Evolutionary conservation across 2,329 filamentous ascomycete genomes (phyloP).

Genomic region (Aspergillus pseudonomiae): DNA sequence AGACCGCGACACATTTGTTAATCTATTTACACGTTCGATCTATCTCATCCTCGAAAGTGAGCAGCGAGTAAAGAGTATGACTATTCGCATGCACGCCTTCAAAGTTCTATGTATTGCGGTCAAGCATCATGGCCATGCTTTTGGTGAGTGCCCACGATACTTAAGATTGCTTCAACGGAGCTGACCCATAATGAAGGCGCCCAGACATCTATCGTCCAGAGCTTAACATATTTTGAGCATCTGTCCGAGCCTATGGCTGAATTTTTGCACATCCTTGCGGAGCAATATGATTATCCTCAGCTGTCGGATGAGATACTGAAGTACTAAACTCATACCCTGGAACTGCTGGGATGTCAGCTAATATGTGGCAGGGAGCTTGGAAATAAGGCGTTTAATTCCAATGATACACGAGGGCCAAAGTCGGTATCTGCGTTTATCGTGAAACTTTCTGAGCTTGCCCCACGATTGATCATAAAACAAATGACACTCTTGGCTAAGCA

Average conservation of each 20-base stretch:
- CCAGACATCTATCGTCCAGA: constrained; percentile 97
- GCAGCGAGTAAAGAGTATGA: constrained; percentile 82
- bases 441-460: constrained; percentile 88
- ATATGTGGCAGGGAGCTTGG: constrained; percentile 70
- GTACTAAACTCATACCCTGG: constrained; percentile 29
- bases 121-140: constrained; percentile 96
- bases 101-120: constrained; percentile 95
- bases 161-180: background rate
- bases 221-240: constrained; percentile 96
- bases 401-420: constrained; percentile 92
- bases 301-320: constrained; percentile 87
- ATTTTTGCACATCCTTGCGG: constrained; percentile 90
- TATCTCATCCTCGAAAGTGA: constrained; percentile 96
- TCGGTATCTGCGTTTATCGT: constrained; percentile 93
- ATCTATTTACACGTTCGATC: constrained; percentile 86
- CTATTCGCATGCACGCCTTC: constrained; percentile 95
- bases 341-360: constrained; percentile 18
- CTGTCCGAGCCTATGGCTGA: constrained; percentile 99
- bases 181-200: constrained; percentile 63
- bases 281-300: constrained; percentile 97
- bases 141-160: constrained; percentile 61
- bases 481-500: constrained; percentile 95
- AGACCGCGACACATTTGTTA: constrained; percentile 92
- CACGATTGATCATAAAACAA: constrained; percentile 92
- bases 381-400: constrained; percentile 97